These are phyloP conservation scores for Maudiozyma serrabonitensis DNA, from an alignment of 805 yeast genomes.

Conservation along the genomic window DNA sequence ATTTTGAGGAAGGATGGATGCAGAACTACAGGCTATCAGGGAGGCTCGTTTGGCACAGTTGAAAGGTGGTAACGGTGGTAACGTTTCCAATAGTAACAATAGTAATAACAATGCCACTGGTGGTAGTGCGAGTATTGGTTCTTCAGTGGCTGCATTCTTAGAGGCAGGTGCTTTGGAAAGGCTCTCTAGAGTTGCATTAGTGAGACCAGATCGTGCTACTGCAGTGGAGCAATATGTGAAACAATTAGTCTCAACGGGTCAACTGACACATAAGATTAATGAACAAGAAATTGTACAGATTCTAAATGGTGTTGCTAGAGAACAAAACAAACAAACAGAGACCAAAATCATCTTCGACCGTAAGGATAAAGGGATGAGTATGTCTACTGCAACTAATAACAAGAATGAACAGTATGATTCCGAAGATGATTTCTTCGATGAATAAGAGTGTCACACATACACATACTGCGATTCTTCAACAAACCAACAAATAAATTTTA, in stretches of 20 bases:
- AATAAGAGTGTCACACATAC: slow-evolving; percentile 1
- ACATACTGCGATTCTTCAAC: not conserved
- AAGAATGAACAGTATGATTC: slow-evolving; percentile 23
- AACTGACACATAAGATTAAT: slow-evolving; percentile 53
- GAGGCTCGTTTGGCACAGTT: slow-evolving; percentile 86
- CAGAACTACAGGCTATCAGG: slow-evolving; percentile 83
- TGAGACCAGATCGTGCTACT: slow-evolving; percentile 81
- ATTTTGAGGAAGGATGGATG: slow-evolving; percentile 49
- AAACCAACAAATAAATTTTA: not conserved
- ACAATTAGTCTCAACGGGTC: slow-evolving; percentile 67
- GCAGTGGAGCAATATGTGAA: slow-evolving; percentile 77
- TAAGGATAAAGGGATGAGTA: slow-evolving; percentile 33
- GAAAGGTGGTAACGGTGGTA: slow-evolving; percentile 36
- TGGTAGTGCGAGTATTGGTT: slow-evolving; percentile 8
- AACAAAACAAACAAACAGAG: slow-evolving; percentile 51
- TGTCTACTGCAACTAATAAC: slow-evolving; percentile 23
- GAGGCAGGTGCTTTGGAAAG: slow-evolving; percentile 83
- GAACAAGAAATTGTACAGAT: slow-evolving; percentile 79
- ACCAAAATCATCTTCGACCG: slow-evolving; percentile 59
- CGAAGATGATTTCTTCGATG: slow-evolving; percentile 40
- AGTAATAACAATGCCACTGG: slow-evolving; percentile 25
- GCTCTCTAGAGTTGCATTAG: slow-evolving; percentile 74
- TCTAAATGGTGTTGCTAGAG: slow-evolving; percentile 71
- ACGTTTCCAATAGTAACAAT: slow-evolving; percentile 19
- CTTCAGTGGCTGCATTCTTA: slow-evolving; percentile 41